Base-by-base conservation (phyloP, 495 filamentous ascomycete species). In the Bathelium albidoporum region DNA sequence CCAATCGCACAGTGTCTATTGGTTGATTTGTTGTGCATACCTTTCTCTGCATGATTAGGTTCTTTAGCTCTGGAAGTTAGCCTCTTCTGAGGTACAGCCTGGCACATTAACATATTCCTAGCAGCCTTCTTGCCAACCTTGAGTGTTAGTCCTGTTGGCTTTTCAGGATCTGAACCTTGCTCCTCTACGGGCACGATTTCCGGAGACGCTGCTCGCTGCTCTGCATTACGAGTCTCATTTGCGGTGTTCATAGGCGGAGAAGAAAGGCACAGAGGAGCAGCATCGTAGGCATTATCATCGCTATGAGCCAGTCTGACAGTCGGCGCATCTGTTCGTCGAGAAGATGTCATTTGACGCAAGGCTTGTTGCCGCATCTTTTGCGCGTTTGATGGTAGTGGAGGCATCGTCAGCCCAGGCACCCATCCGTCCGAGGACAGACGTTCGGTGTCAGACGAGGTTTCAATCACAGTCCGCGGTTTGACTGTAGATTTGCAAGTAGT, bases 401-500 rank as follows among this genome's bases (percentile, higher is more conserved):
- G 64, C 59, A 66, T 62, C n/a, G 61, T 70, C 63, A 66, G 65
- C 24, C 69, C 68, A 39, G 67, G 65, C 2, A 68, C 49, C 24
- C 69, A 69, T 24, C 64, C 49, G 24, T 71, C 68, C 0, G 70
- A 69, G 11, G 62, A 64, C 2, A 61, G 26, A 29, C 66, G 32
- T 41, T 69, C 68, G 22, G 59, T 45, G 18, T 75, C 71, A 20
- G 72, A 70, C 28, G 61, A 58, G 7, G 71, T 59, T 45, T 66
- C 70, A 41, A 75, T 65, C 44, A 69, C 64, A 22, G 66, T 62
- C 61, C 36, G 16, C 43, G 43, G 22, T 2, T 22, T 29, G 1
- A 58, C 59, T 55, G 44, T 59, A 29, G 52, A 11, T 43, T 64
- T 59, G 29, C 32, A 59, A 31, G 16, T 58, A 4, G 61, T 58